These are phyloP conservation scores for Diaporthe vaccinii DNA, from an alignment of 2,329 filamentous ascomycete genomes.

Conservation along the genomic window DNA sequence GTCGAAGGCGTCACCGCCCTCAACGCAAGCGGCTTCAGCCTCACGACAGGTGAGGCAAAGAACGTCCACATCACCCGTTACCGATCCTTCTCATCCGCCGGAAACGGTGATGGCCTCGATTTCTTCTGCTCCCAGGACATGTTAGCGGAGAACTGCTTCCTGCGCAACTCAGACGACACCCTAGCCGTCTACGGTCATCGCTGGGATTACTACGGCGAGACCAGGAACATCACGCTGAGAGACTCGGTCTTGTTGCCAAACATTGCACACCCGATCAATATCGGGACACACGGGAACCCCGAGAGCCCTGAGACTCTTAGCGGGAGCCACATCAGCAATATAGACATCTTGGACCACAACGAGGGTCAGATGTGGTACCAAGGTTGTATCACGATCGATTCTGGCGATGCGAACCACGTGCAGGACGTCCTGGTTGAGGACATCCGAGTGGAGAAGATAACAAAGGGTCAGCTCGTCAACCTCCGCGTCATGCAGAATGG, in stretches of 20 bases:
- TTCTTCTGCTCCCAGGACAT: slow-evolving; percentile 45
- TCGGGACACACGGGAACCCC: slow-evolving; percentile 54
- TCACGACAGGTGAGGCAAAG: slow-evolving; percentile 14
- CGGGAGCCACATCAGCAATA: slow-evolving; percentile 49
- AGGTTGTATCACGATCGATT: slow-evolving; percentile 52
- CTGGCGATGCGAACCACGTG: slow-evolving; percentile 51
- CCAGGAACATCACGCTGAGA: slow-evolving; percentile 50
- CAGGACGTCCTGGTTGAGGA: slow-evolving; percentile 48
- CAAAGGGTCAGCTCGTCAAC: slow-evolving; percentile 50
- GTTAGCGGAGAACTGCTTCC: slow-evolving; percentile 50
- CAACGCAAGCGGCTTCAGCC: slow-evolving; percentile 16
- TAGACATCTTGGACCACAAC: slow-evolving; percentile 54
- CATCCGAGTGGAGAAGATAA: slow-evolving; percentile 50
- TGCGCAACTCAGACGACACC: slow-evolving; percentile 54
- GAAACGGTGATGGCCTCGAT: slow-evolving; percentile 47
- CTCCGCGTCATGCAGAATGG: slow-evolving; percentile 52
- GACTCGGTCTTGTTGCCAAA: slow-evolving; percentile 50
- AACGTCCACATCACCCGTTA: slow-evolving; percentile 18
- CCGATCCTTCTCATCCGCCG: slow-evolving; percentile 3
- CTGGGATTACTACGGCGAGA: slow-evolving; percentile 50
- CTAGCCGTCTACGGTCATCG: slow-evolving; percentile 53
- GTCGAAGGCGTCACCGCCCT: slow-evolving; percentile 20
- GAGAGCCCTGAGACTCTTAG: slow-evolving; percentile 50
- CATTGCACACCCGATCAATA: slow-evolving; percentile 52
- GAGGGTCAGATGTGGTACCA: slow-evolving; percentile 53